These are phyloP conservation scores for Draba incana DNA, from an alignment of 345 rosid species.

Conservation along the genomic window DNA sequence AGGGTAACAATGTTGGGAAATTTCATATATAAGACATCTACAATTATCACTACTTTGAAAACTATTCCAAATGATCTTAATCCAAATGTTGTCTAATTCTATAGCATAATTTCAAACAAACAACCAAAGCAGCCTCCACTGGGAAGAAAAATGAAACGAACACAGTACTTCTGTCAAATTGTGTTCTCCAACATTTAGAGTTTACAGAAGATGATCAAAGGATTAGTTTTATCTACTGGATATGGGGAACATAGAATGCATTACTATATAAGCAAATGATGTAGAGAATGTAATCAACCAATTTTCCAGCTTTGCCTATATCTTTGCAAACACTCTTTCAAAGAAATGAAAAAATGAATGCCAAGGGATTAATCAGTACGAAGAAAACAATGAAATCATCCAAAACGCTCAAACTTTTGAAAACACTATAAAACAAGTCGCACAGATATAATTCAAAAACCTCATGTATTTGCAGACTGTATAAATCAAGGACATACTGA, in stretches of 20 bases:
- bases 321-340: constrained; percentile 2
- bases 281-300: constrained; percentile 7
- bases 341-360: constrained; percentile 4
- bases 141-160: constrained; percentile 4
- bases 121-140: constrained; percentile 8
- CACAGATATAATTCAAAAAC: constrained; percentile 16
- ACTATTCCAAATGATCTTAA: constrained; percentile 4
- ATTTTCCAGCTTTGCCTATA: constrained; percentile 2
- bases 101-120: constrained; percentile 8
- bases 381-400: constrained; percentile 10
- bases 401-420: background rate
- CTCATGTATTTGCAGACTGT: constrained; percentile 17
- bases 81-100: background rate
- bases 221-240: constrained; percentile 4
- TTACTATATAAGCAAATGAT: background rate
- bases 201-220: constrained; percentile 1
- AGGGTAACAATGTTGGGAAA: constrained; percentile 2
- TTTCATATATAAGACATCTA: constrained; percentile 19
- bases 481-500: constrained; percentile 53
- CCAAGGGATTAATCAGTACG: constrained; percentile 1
- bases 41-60: constrained; percentile 16
- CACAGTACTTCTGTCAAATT: constrained; percentile 5
- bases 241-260: background rate
- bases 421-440: constrained; percentile 4
- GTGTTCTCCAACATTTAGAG: constrained; percentile 11